Percentiles rank a stretch among this genome's conserved stretches.
Conservation (phyloP, 768 basidiomycete genomes). For the Fistulinella prunicolor region DNA sequence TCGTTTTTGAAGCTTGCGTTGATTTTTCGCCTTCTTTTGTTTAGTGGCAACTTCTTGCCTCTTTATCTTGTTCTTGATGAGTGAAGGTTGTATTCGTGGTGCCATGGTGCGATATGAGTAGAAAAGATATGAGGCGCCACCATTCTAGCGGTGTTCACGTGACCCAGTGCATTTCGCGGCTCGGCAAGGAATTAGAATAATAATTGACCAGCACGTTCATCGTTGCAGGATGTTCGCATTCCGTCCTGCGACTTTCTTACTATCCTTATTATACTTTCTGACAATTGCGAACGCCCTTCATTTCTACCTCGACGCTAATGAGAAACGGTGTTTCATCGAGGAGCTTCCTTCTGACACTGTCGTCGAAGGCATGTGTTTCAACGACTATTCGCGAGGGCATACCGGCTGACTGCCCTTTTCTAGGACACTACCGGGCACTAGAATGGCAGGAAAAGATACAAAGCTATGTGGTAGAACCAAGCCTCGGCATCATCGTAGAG, state of each 20-base stretch:
- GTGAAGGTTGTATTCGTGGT: slow-evolving; percentile 58
- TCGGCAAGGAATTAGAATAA: too few relatives aligned
- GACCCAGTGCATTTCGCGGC: too few relatives aligned
- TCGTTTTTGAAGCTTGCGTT: slow-evolving; percentile 77
- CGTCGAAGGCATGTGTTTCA: slow-evolving; percentile 68
- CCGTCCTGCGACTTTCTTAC: slow-evolving; percentile 26
- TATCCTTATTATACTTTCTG: slow-evolving; percentile 40
- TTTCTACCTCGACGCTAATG: slow-evolving; percentile 94
- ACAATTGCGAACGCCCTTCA: slow-evolving; percentile 74
- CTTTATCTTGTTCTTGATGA: slow-evolving; percentile 87
- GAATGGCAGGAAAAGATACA: slow-evolving; percentile 82
- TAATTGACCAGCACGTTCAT: neutral
- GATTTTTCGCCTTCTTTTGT: slow-evolving; percentile 71
- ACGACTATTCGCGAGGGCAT: neutral
- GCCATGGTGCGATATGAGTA: slow-evolving; percentile 41
- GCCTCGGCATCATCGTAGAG: slow-evolving; percentile 86
- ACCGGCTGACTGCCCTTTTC: neutral
- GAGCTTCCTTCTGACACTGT: slow-evolving; percentile 95
- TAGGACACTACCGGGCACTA: slow-evolving; percentile 89
- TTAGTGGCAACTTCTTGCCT: slow-evolving; percentile 75
- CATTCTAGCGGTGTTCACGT: slow-evolving; percentile 7
- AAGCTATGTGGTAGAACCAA: slow-evolving; percentile 64
- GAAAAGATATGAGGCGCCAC: neutral
- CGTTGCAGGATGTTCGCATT: slow-evolving; percentile 25
- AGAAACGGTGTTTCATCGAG: slow-evolving; percentile 93